Percentiles rank a stretch among this genome's conserved stretches.
phyloP scores from a whole-genome alignment of 2,329 filamentous ascomycete species.

The Niveomyces coronatus region DNA sequence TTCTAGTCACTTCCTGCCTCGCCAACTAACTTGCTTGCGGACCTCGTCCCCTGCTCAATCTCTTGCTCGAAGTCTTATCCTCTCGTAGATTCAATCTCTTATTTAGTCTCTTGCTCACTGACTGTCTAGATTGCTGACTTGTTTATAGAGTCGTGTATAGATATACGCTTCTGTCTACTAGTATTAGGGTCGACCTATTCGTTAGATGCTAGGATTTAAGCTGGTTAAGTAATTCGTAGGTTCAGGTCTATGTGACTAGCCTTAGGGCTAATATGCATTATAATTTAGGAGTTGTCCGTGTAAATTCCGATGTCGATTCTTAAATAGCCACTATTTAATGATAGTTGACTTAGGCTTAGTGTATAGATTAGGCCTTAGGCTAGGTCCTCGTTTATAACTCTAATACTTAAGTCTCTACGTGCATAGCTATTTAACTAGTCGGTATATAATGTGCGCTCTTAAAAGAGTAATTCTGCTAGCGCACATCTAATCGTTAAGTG shows the following conservation, averaged over 20 bases:
- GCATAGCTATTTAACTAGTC: slow-evolving; percentile 6
- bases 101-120: not conserved
- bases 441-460: not conserved
- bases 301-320: slow-evolving; percentile 5
- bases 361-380: slow-evolving; percentile 1
- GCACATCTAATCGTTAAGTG: slow-evolving; percentile 6
- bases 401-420: slow-evolving; percentile 1
- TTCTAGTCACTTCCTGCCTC: not conserved
- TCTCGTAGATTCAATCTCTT: not conserved
- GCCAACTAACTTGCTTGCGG: not conserved
- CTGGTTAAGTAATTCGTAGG: not conserved
- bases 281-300: slow-evolving; percentile 4
- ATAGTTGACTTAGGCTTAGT: slow-evolving; percentile 3
- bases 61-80: not conserved
- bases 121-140: not conserved
- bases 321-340: not conserved
- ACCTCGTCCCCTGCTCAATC: not conserved
- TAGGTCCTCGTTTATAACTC: slow-evolving; percentile 1
- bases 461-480: slow-evolving; percentile 3
- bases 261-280: slow-evolving; percentile 4
- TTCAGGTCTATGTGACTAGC: slow-evolving; percentile 1
- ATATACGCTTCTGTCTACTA: not conserved
- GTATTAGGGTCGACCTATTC: not conserved
- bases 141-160: not conserved
- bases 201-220: not conserved